Percentiles rank a stretch among this genome's conserved stretches.
Conservation (phyloP, 495 filamentous ascomycete genomes). For the Aspergillus asperescens region DNA sequence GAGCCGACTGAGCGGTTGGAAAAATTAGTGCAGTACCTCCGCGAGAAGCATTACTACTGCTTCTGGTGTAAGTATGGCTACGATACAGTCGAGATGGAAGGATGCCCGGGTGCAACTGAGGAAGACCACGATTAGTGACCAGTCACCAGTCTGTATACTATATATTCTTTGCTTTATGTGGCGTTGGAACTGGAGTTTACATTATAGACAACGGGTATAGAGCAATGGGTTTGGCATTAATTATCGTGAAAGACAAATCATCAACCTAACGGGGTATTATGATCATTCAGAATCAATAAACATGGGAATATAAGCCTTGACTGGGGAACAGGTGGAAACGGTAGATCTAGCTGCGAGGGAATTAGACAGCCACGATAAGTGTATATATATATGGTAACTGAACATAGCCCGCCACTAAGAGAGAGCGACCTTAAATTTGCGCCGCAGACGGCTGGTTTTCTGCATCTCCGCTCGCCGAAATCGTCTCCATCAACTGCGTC, state of each 20-base stretch:
- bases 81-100: conserved; percentile 64
- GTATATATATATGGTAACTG: not conserved
- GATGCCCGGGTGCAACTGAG: conserved; percentile 84
- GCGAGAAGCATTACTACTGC: conserved; percentile 73
- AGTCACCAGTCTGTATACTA: not conserved
- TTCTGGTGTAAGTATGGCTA: conserved; percentile 95
- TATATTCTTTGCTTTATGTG: not conserved
- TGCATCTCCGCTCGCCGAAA: conserved; percentile 5
- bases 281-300: conserved; percentile 12
- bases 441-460: not conserved
- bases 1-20: conserved; percentile 57
- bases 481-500: conserved; percentile 26
- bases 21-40: conserved; percentile 60
- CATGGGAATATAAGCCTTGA: not conserved
- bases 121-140: conserved; percentile 76
- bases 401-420: no score
- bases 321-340: no score
- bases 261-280: conserved; percentile 14
- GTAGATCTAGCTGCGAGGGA: no score
- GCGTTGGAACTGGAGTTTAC: conserved; percentile 1
- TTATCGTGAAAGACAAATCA: conserved; percentile 1
- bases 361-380: not conserved
- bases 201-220: not conserved
- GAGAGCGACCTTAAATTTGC: not conserved
- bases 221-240: not conserved